These are phyloP conservation scores for Rhodotorula sphaerocarpa DNA, from an alignment of 768 basidiomycete genomes.

Conservation along the genomic window DNA sequence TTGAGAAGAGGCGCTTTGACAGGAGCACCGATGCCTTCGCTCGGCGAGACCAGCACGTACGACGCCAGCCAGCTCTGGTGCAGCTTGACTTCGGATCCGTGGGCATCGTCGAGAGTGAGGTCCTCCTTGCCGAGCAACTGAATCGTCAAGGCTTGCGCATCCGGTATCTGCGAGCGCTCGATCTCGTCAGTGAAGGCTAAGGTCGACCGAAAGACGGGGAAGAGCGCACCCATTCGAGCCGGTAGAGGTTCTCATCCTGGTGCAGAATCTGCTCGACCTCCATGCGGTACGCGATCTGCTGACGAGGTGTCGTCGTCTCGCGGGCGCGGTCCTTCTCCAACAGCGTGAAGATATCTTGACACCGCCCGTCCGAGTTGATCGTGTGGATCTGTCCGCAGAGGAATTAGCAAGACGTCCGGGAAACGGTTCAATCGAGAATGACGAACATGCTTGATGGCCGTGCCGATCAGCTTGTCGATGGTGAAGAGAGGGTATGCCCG, in stretches of 20 bases:
- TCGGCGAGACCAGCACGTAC: slow-evolving; percentile 45
- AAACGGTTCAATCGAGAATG: neutral
- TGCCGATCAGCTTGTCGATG: slow-evolving; percentile 82
- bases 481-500: slow-evolving; percentile 90
- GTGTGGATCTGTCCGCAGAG: slow-evolving; percentile 71
- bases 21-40: slow-evolving; percentile 45
- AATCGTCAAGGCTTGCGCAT: slow-evolving; percentile 41
- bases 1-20: slow-evolving; percentile 46
- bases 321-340: slow-evolving; percentile 37
- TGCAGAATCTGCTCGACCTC: slow-evolving; percentile 46
- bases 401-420: no score
- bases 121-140: slow-evolving; percentile 48
- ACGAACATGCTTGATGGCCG: slow-evolving; percentile 83
- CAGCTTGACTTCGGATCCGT: slow-evolving; percentile 42
- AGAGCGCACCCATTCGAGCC: slow-evolving; percentile 47
- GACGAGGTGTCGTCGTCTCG: slow-evolving; percentile 39
- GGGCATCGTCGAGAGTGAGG: slow-evolving; percentile 47
- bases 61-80: slow-evolving; percentile 48
- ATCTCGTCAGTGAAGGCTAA: neutral
- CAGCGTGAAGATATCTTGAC: slow-evolving; percentile 56
- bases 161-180: slow-evolving; percentile 37
- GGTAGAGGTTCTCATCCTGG: slow-evolving; percentile 47
- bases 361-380: slow-evolving; percentile 72
- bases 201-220: neutral
- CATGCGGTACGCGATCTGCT: slow-evolving; percentile 49